A percentile compares a stretch with the other conserved stretches of the same genome.
Conservation (phyloP, 768 basidiomycete species). For the Psilocybe cyanescens region DNA sequence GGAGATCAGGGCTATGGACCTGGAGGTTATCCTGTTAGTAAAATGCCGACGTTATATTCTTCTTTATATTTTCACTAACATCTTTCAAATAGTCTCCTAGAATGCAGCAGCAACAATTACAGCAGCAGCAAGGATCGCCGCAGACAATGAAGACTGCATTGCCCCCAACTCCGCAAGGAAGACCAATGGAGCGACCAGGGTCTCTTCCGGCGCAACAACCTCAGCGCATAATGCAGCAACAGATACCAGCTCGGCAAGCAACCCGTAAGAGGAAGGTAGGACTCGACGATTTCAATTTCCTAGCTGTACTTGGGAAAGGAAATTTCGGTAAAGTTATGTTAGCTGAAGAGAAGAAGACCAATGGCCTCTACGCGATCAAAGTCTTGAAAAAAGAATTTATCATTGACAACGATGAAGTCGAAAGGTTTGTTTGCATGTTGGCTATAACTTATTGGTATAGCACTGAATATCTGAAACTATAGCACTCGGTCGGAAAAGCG, state of each 20-base stretch:
- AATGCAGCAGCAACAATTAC: conserved; percentile 22
- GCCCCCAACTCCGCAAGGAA: conserved; percentile 32
- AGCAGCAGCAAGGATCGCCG: conserved; percentile 5
- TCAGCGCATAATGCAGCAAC: conserved; percentile 26
- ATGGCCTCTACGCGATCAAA: conserved; percentile 95
- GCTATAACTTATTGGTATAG: neutral
- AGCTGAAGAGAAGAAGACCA: conserved; percentile 95
- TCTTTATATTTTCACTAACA: neutral
- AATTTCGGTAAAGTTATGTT: conserved; percentile 99
- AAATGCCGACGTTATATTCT: conserved; percentile 26
- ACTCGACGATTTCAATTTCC: conserved; percentile 98
- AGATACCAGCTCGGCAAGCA: conserved; percentile 43
- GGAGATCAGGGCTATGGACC: conserved; percentile 36
- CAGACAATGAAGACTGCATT: conserved; percentile 26
- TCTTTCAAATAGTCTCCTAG: conserved; percentile 17
- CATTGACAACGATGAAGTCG: conserved; percentile 99
- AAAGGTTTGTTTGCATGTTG: conserved; percentile 65
- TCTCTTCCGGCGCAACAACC: conserved; percentile 34
- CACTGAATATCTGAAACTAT: conserved; percentile 4
- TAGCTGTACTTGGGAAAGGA: conserved; percentile 97
- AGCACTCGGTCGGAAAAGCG: conserved; percentile 99
- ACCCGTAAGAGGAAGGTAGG: conserved; percentile 85
- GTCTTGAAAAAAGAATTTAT: conserved; percentile 99
- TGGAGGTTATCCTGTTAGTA: conserved; percentile 36
- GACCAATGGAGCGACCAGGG: conserved; percentile 32